Evolutionary conservation across 1,284 basidiomycete genomes (phyloP), one percentile per base, ranked within the genome.

Genomic region (Leccinum subrobustum): DNA sequence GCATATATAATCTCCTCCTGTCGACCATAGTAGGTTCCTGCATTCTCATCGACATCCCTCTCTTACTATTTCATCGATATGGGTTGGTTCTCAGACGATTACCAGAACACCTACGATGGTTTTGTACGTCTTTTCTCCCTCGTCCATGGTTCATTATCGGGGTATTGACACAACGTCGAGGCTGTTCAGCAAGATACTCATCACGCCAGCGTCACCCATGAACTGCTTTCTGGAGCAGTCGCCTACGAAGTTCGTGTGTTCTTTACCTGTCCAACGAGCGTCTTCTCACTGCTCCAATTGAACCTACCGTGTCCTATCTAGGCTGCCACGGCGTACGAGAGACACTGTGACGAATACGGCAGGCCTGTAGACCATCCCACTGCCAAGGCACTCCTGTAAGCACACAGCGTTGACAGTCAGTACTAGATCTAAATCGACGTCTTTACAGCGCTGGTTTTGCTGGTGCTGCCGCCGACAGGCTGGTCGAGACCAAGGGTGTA

Each of bases 1-100:
- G 42, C 67, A 67, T 70, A 69, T 39, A 39, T 18, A 70, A 68
- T 52, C 42, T 23, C 27, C 44, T 11, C 35, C 14, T 11, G 16
- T 48, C 2, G 12, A 29, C 35, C 16, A 1, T 37, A 11, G 1
- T 0, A 20, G 5, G 4, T 42, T 54, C 39, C 29, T 33, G 52
- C 47, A 52, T 31, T 48, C 33, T 23, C 42, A 54, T 58, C 35
- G 4, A 31, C 0, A 61, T 60, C 50, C 8, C 3, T 48, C 2
- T 48, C 23, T 48, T 48, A 20, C 18, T 48, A 7, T 20, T 14
- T 18, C 52, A 60, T 48, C 56, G 65, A 12, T 50, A 68, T 68
- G 67, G 65, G 69, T 42, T 35, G 5, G 0, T 2, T 54, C 16
- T 39, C 53, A 14, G 54, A 65, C 39, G 1, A 0, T 16, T 59